Conservation (phyloP, 768 basidiomycete species). For the Boletellus emodensis region DNA sequence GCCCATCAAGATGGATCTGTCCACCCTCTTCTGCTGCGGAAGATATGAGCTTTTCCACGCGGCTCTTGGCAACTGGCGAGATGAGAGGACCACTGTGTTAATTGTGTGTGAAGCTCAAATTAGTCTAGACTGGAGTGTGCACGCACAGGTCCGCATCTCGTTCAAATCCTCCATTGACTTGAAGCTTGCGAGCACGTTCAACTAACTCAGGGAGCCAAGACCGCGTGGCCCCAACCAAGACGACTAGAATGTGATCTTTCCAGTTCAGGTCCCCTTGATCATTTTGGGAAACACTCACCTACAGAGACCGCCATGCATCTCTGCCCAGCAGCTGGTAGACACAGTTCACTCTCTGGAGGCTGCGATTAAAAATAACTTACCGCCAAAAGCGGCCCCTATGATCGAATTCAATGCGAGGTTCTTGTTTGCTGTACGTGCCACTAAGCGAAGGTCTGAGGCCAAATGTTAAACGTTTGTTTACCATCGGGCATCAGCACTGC, state of each 20-base stretch:
- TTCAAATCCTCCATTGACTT: conserved; percentile 90
- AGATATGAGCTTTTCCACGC: conserved; percentile 70
- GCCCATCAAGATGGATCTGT: conserved; percentile 81
- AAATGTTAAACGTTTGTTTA: conserved; percentile 30
- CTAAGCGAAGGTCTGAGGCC: background rate
- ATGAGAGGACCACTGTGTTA: conserved; percentile 66
- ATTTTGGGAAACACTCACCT: conserved; percentile 42
- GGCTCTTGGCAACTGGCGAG: conserved; percentile 75
- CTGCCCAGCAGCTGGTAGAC: conserved; percentile 78
- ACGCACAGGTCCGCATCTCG: conserved; percentile 72
- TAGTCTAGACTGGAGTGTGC: background rate
- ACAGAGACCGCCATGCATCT: conserved; percentile 97
- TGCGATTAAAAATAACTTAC: conserved; percentile 36
- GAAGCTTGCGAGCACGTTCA: conserved; percentile 73
- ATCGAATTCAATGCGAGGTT: conserved; percentile 90
- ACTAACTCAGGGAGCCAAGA: conserved; percentile 86
- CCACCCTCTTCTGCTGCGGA: conserved; percentile 81
- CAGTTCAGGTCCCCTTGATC: background rate
- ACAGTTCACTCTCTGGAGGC: conserved; percentile 20
- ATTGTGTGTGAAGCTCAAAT: background rate
- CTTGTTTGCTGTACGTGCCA: conserved; percentile 64
- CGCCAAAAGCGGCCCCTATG: conserved; percentile 90
- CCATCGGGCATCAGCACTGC: conserved; percentile 92
- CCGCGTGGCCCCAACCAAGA: conserved; percentile 77
- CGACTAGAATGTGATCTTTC: conserved; percentile 34